Evolutionary conservation across 2,329 filamentous ascomycete genomes (phyloP).

Genomic region (Beauveria asiatica): DNA sequence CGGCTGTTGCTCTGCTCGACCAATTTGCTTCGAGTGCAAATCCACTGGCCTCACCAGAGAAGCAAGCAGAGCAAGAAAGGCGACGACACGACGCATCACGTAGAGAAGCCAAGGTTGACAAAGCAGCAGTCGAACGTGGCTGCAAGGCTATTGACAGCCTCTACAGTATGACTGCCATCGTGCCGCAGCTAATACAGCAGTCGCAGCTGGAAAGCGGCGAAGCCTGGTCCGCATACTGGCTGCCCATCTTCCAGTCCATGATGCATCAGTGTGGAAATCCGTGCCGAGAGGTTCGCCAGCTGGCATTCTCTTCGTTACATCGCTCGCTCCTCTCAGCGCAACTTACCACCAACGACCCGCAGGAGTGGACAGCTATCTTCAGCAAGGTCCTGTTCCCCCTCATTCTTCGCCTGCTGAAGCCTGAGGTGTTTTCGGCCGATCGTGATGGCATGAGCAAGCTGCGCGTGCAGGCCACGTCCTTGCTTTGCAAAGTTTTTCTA

Average conservation of each 20-base stretch:
- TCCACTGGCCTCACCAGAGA: slow-evolving; percentile 61
- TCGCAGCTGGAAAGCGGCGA: slow-evolving; percentile 85
- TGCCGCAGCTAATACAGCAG: slow-evolving; percentile 81
- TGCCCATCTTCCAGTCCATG: slow-evolving; percentile 83
- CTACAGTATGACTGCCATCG: slow-evolving; percentile 70
- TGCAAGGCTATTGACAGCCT: slow-evolving; percentile 75
- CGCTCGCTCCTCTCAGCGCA: slow-evolving; percentile 77
- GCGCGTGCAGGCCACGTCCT: slow-evolving; percentile 78
- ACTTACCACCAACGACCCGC: slow-evolving; percentile 72
- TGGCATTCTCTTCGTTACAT: slow-evolving; percentile 80
- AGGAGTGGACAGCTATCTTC: slow-evolving; percentile 94
- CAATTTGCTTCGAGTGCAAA: slow-evolving; percentile 82
- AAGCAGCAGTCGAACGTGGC: slow-evolving; percentile 61
- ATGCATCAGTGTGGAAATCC: slow-evolving; percentile 90
- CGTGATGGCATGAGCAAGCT: slow-evolving; percentile 93
- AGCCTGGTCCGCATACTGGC: slow-evolving; percentile 97
- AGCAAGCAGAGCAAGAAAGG: slow-evolving; percentile 49
- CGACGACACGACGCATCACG: slow-evolving; percentile 24
- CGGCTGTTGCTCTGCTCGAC: slow-evolving; percentile 73
- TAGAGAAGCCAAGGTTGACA: slow-evolving; percentile 21
- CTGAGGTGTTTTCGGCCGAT: slow-evolving; percentile 88
- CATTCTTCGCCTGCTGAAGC: slow-evolving; percentile 78
- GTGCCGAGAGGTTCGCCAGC: slow-evolving; percentile 82
- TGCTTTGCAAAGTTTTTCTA: slow-evolving; percentile 91
- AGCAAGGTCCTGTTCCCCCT: slow-evolving; percentile 88